Conservation (phyloP, 371 early-diverging fungal species). For the Batrachochytrium dendrobatidis region DNA sequence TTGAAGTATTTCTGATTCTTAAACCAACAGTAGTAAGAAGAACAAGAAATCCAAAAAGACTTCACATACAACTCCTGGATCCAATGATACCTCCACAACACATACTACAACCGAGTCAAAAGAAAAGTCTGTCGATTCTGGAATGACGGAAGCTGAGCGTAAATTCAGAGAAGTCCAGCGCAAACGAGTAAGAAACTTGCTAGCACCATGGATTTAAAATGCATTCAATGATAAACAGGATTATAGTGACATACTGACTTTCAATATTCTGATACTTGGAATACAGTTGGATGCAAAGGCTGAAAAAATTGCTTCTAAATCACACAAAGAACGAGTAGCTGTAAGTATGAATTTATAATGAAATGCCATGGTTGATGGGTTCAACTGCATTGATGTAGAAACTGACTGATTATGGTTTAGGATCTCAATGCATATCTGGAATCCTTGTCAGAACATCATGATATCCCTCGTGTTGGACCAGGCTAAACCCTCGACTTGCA, state of each 20-base stretch:
- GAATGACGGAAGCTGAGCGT: conserved; percentile 45
- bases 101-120: too few species aligned
- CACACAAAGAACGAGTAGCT: conserved; percentile 53
- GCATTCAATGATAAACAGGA: too few species aligned
- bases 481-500: conserved; percentile 23
- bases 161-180: conserved; percentile 38
- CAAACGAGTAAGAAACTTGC: conserved; percentile 38
- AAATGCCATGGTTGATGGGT: not conserved
- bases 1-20: too few species aligned
- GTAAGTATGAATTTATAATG: conserved; percentile 12
- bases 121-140: too few species aligned
- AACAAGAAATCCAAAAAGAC: conserved; percentile 20
- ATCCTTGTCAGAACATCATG: conserved; percentile 50
- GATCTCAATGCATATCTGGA: conserved; percentile 54
- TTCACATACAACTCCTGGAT: conserved; percentile 11
- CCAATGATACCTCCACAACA: conserved; percentile 2
- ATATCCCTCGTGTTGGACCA: conserved; percentile 53
- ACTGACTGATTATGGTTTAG: conserved; percentile 3
- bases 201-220: too few species aligned
- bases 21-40: not conserved
- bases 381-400: too few species aligned
- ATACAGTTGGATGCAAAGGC: conserved; percentile 34
- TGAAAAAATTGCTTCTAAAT: conserved; percentile 42
- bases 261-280: too few species aligned
- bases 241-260: too few species aligned